Evolutionary conservation across 2,329 filamentous ascomycete genomes (phyloP).

Genomic region (Penicillium sp.): DNA sequence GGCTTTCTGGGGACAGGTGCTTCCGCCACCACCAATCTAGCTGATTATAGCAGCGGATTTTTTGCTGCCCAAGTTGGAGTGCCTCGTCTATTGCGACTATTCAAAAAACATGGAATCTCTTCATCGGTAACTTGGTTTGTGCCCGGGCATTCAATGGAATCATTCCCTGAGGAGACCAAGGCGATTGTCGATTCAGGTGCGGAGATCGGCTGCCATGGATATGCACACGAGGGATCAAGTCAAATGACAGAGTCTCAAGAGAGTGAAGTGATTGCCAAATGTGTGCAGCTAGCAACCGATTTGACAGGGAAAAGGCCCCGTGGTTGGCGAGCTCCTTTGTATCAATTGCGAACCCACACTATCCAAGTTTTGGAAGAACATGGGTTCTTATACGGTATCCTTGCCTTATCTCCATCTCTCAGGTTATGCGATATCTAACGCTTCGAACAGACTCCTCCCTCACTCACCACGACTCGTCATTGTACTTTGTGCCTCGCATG

Average conservation of each 20-base stretch:
- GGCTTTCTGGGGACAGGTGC: conserved; percentile 61
- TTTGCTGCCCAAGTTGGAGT: conserved; percentile 61
- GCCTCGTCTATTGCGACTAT: conserved; percentile 56
- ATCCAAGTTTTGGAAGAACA: conserved; percentile 44
- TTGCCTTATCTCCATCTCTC: neutral
- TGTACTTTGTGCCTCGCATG: conserved; percentile 43
- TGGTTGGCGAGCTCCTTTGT: conserved; percentile 42
- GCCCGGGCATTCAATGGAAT: conserved; percentile 61
- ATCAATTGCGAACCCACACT: conserved; percentile 42
- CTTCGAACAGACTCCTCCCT: conserved; percentile 39
- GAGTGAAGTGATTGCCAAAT: conserved; percentile 72
- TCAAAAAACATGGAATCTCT: conserved; percentile 54
- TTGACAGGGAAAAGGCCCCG: conserved; percentile 70
- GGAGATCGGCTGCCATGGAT: conserved; percentile 59
- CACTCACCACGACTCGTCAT: conserved; percentile 45
- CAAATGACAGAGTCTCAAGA: conserved; percentile 75
- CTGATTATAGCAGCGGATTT: conserved; percentile 59
- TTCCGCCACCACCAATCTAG: conserved; percentile 54
- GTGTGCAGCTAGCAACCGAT: conserved; percentile 69
- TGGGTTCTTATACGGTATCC: conserved; percentile 44
- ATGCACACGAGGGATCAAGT: conserved; percentile 70
- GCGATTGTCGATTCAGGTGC: conserved; percentile 55
- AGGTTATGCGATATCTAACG: neutral
- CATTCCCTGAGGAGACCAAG: conserved; percentile 55
- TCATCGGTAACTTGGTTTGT: conserved; percentile 63